Base-by-base conservation (phyloP, 176 grass and related monocot genomes). In the Typha latifolia region DNA sequence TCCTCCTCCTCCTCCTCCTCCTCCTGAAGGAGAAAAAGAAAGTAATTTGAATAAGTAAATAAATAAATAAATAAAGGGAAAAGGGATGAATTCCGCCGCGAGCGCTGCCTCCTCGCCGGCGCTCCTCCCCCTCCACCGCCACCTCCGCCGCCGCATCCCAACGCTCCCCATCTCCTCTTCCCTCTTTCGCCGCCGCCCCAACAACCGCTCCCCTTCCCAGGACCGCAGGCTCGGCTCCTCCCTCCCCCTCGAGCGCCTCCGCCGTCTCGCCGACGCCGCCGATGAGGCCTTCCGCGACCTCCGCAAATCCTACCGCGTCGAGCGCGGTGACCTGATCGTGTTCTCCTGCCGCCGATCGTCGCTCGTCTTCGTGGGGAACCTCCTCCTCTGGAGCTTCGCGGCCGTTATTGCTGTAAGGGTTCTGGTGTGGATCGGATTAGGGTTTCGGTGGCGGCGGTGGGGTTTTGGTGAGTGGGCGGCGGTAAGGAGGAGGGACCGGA, bases 311-410 rank as follows among this genome's bases (percentile, higher is more conserved):
- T 78, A 66, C 32, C 85, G 77, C 47, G 74, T 67, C 19, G 88
- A 84, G 22, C 59, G 78, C 19, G 78, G 84, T 47, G 77, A 80
- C 78, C 74, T 74, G 66, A 12, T 88, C n/a, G 70, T 91, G 14
- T 66, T 91, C 59, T 84, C 88, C 67, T 91, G 82, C 71, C 88
- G 84, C 51, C 67, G 81, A 48, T 86, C 88, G 1, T 86, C 84
- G 59, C 68, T 91, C 62, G 61, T 72, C 24, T 91, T 84, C 70
- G 67, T 79, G 2, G 70, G 63, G 15, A 70, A 76, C 26, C 57
- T 70, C 32, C 51, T 86, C 65, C 77, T 86, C 12, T 86, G 81
- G 78, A 78, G 64, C 32, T 62, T 86, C 63, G 84, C 61, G 10
- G 69, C 80, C 43, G 62, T 82, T 24, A 22, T 82, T 12, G 71